These are phyloP conservation scores for Theileria orientalis DNA, from an alignment of 169 alveolate genomes.

Conservation along the genomic window DNA sequence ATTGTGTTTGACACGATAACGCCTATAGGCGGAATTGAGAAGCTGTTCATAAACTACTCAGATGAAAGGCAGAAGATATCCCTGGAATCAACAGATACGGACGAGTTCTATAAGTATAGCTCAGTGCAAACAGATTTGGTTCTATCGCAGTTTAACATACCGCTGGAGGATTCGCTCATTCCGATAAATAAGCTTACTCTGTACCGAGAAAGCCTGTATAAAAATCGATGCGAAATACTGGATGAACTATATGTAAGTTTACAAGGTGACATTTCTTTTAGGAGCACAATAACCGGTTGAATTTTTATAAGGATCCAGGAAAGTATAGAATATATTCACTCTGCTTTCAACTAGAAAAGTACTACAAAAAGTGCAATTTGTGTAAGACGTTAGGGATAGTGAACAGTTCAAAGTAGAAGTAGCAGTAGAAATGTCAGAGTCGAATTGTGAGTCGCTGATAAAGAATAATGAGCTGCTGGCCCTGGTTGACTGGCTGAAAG, in stretches of 20 bases:
- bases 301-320: background rate
- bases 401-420: background rate
- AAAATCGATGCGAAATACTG: slow-evolving; percentile 30
- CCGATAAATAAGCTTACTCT: background rate
- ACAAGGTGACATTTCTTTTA: background rate
- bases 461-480: background rate
- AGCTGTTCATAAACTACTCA: background rate
- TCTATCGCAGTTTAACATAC: slow-evolving; percentile 37
- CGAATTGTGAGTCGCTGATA: slow-evolving; percentile 12
- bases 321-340: slow-evolving; percentile 15
- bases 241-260: background rate
- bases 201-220: slow-evolving; percentile 2
- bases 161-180: slow-evolving; percentile 19
- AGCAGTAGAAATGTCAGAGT: background rate
- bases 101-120: background rate
- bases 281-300: background rate
- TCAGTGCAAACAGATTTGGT: background rate
- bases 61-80: background rate
- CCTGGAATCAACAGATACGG: slow-evolving; percentile 1
- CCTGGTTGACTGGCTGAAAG: slow-evolving; percentile 46
- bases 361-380: slow-evolving; percentile 15
- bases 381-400: slow-evolving; percentile 24
- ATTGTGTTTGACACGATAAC: slow-evolving; percentile 45
- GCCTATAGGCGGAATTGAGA: slow-evolving; percentile 19
- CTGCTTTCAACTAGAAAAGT: slow-evolving; percentile 18